Evolutionary conservation across 2,329 filamentous ascomycete genomes (phyloP).

Genomic region (Magnaporthiopsis rhizophila): DNA sequence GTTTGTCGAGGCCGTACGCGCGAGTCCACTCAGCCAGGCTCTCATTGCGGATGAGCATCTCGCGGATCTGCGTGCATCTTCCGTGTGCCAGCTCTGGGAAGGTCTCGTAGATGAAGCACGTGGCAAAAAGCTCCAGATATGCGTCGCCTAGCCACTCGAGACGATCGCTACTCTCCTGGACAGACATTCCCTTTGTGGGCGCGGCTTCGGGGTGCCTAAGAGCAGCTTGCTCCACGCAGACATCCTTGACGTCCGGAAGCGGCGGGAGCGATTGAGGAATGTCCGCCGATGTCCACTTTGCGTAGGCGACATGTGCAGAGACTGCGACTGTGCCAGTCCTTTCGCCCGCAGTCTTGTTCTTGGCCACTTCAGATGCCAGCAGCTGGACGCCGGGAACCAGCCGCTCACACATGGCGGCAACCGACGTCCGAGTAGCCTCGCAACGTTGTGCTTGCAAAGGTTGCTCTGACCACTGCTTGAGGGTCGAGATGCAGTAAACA

Average conservation of each 20-base stretch:
- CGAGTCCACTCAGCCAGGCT: constrained; percentile 64
- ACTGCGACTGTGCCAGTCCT: background rate
- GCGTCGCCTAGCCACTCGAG: constrained; percentile 86
- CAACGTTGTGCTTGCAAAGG: constrained; percentile 9
- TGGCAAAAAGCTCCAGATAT: constrained; percentile 66
- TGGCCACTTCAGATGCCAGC: constrained; percentile 3
- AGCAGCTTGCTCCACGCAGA: constrained; percentile 50
- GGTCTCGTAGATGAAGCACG: constrained; percentile 62
- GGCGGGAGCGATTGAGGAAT: constrained; percentile 43
- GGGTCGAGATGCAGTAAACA: constrained; percentile 27
- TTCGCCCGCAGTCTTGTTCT: background rate
- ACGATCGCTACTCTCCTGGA: constrained; percentile 60
- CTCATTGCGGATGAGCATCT: constrained; percentile 72
- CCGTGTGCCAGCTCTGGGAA: constrained; percentile 61
- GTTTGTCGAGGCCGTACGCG: constrained; percentile 62
- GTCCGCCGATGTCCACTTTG: constrained; percentile 42
- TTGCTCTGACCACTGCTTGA: constrained; percentile 18
- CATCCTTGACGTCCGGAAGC: constrained; percentile 53
- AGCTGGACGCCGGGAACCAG: constrained; percentile 15
- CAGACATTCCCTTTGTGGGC: constrained; percentile 30
- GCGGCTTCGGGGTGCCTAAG: constrained; percentile 51
- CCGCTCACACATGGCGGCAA: constrained; percentile 12
- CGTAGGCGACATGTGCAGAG: constrained; percentile 22
- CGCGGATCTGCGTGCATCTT: constrained; percentile 66
- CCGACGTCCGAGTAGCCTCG: background rate